A percentile compares a stretch with the other conserved stretches of the same genome.
phyloP scores from a whole-genome alignment of 2,329 filamentous ascomycete species.

The Trichophyton verrucosum region DNA sequence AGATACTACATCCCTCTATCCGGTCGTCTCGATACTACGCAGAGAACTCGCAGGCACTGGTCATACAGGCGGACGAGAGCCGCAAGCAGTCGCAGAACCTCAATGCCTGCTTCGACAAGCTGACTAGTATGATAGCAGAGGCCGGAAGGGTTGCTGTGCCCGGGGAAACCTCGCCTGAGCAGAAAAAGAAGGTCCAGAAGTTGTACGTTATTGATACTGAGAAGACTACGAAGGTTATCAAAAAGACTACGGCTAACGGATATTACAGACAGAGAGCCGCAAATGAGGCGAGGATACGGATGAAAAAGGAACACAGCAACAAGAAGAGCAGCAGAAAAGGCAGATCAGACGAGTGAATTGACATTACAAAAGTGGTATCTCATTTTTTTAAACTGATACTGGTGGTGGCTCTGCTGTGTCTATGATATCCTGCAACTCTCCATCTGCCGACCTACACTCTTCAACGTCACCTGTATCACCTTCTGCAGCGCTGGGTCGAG shows the following conservation, averaged over 20 bases:
- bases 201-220: slow-evolving; percentile 31
- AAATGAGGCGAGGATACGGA: slow-evolving; percentile 45
- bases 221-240: neutral
- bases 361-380: neutral
- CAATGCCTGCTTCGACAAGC: slow-evolving; percentile 45
- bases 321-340: slow-evolving; percentile 47
- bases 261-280: slow-evolving; percentile 41
- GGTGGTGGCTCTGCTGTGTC: neutral
- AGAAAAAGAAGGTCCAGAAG: slow-evolving; percentile 42
- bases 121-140: slow-evolving; percentile 42
- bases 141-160: slow-evolving; percentile 42
- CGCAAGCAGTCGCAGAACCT: slow-evolving; percentile 51
- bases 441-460: slow-evolving; percentile 22
- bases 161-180: slow-evolving; percentile 48
- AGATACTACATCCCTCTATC: slow-evolving; percentile 41
- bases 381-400: neutral
- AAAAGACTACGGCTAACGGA: neutral
- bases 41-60: slow-evolving; percentile 39
- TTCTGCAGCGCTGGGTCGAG: slow-evolving; percentile 43
- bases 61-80: slow-evolving; percentile 52
- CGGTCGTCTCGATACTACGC: slow-evolving; percentile 44
- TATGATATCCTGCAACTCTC: neutral
- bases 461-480: slow-evolving; percentile 36
- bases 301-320: slow-evolving; percentile 49
- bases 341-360: slow-evolving; percentile 10